Conservation (phyloP, 176 grass and related monocot genomes). For the Avena atlantica region DNA sequence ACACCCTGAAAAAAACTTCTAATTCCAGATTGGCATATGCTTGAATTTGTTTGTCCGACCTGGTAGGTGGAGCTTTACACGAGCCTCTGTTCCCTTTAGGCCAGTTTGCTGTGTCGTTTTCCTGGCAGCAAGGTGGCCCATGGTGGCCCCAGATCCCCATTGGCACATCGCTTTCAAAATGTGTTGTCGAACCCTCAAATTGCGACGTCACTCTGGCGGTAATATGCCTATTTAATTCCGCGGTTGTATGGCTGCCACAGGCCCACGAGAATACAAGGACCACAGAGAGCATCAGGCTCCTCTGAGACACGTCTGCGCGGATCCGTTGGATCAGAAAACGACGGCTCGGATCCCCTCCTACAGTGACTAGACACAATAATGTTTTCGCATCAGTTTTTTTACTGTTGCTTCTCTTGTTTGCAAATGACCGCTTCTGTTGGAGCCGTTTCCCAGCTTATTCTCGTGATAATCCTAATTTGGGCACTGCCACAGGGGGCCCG, state of each 20-base stretch:
- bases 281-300: background rate
- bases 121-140: background rate
- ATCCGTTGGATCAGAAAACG: background rate
- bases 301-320: background rate
- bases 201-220: background rate
- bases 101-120: constrained; percentile 20
- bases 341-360: background rate
- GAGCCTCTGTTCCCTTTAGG: constrained; percentile 3
- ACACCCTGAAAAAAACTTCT: background rate
- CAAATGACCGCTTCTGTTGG: background rate
- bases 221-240: background rate
- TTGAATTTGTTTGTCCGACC: background rate
- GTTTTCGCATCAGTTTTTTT: background rate
- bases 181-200: constrained; percentile 52
- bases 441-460: background rate
- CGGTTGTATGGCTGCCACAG: background rate
- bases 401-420: background rate
- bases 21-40: background rate
- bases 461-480: constrained; percentile 1
- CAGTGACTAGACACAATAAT: background rate
- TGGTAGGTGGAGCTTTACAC: constrained; percentile 13
- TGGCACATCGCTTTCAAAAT: constrained; percentile 49
- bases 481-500: background rate
- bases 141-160: background rate
- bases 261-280: background rate